phyloP scores from a whole-genome alignment of 1,139 yeast species.

The Saccharomyces hybrid region DNA sequence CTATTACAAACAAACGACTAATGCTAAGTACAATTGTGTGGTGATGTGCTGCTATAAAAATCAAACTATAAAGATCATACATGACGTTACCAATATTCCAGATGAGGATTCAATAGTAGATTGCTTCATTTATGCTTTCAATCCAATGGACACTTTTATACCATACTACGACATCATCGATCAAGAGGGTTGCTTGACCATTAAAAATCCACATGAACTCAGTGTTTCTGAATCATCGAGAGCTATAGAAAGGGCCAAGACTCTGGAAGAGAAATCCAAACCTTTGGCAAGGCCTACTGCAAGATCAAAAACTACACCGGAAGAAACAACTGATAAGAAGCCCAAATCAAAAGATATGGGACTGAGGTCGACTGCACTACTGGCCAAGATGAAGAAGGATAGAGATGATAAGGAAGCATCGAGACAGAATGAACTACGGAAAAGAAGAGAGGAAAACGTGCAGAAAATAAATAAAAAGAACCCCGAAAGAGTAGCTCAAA shows the following conservation, averaged over 20 bases:
- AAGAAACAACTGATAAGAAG: conserved; percentile 3
- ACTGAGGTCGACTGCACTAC: conserved; percentile 28
- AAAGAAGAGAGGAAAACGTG: conserved; percentile 18
- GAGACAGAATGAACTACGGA: conserved; percentile 24
- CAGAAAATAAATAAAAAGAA: conserved; percentile 12
- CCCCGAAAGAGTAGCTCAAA: conserved; percentile 25
- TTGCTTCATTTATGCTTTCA: conserved; percentile 31
- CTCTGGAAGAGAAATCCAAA: conserved; percentile 1
- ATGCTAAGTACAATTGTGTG: conserved; percentile 25
- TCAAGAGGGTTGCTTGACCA: conserved; percentile 16
- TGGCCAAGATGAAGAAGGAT: conserved; percentile 29
- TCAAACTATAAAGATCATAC: conserved; percentile 18
- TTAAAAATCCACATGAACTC: conserved; percentile 19
- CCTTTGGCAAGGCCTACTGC: conserved; percentile 3
- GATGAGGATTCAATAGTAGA: conserved; percentile 17
- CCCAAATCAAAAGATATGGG: conserved; percentile 18
- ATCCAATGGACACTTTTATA: conserved; percentile 25
- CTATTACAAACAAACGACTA: conserved; percentile 21
- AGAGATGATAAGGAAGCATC: conserved; percentile 28
- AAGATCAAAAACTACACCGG: conserved; percentile 15
- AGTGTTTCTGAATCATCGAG: background rate
- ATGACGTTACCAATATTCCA: conserved; percentile 13
- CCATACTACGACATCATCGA: conserved; percentile 19
- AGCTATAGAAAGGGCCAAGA: background rate
- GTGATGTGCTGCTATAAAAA: conserved; percentile 20